Conservation (phyloP, 306 rosid genomes). For the Vigna trinervia region DNA sequence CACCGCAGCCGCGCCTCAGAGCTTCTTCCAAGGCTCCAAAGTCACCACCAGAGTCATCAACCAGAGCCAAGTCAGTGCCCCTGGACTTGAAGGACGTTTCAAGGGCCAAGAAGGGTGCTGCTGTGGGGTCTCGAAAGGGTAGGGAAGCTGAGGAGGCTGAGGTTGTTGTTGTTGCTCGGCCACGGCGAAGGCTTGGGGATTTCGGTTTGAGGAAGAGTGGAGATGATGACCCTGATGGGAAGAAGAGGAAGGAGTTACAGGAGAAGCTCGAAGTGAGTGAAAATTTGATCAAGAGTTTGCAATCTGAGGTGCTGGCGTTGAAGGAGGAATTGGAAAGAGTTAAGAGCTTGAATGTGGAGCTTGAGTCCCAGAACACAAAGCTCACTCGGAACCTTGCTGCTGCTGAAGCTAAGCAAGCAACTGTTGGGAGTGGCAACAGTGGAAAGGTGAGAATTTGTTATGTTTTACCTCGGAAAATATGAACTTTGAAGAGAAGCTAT, state of each 20-base stretch:
- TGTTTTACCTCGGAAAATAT: conserved; percentile 25
- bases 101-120: conserved; percentile 52
- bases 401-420: conserved; percentile 65
- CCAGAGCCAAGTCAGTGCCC: conserved; percentile 59
- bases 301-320: conserved; percentile 64
- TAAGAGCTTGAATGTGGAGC: conserved; percentile 61
- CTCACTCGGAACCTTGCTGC: conserved; percentile 69
- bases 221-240: conserved; percentile 51
- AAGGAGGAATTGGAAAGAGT: conserved; percentile 73
- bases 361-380: conserved; percentile 65
- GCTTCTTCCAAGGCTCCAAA: conserved; percentile 62
- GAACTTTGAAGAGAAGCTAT: not conserved
- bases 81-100: conserved; percentile 59
- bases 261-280: conserved; percentile 62
- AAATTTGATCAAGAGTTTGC: conserved; percentile 63
- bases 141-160: conserved; percentile 54
- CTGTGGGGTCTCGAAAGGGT: conserved; percentile 58
- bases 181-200: conserved; percentile 52
- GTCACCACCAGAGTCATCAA: conserved; percentile 53
- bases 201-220: conserved; percentile 47
- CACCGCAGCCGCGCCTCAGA: conserved; percentile 53
- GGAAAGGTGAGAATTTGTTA: conserved; percentile 58
- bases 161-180: conserved; percentile 48
- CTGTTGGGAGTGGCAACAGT: conserved; percentile 35
- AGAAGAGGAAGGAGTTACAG: conserved; percentile 50